Conservation (phyloP, 1,284 basidiomycete species). For the Malassezia equina region DNA sequence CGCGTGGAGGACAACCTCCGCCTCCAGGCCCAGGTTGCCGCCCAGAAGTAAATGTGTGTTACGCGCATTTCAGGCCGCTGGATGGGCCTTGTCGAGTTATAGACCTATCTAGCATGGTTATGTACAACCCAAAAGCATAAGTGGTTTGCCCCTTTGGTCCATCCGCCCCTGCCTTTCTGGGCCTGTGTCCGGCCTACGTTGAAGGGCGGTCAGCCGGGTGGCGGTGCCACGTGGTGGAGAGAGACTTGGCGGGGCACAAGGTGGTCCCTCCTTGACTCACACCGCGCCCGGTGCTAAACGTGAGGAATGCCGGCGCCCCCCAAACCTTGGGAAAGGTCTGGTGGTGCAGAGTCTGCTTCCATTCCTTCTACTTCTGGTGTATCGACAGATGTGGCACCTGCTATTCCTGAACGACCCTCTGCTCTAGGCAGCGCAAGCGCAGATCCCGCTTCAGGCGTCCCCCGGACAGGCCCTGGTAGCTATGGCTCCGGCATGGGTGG, state of each 20-base stretch:
- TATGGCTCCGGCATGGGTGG: background rate
- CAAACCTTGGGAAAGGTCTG: slow-evolving; percentile 45
- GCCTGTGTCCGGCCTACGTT: too few relatives aligned
- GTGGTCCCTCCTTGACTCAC: background rate
- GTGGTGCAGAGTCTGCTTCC: slow-evolving; percentile 21
- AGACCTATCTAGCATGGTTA: background rate
- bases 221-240: background rate
- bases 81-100: background rate
- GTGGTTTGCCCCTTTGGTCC: background rate
- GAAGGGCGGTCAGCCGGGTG: background rate
- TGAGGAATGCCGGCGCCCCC: slow-evolving; percentile 40
- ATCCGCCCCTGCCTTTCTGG: too few relatives aligned
- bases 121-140: slow-evolving; percentile 1
- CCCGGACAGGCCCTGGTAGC: background rate
- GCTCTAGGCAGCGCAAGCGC: slow-evolving; percentile 17
- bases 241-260: background rate
- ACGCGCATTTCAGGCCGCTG: background rate
- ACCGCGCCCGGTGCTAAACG: background rate
- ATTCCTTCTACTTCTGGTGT: slow-evolving; percentile 16
- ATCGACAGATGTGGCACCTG: slow-evolving; percentile 22
- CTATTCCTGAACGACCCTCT: slow-evolving; percentile 41
- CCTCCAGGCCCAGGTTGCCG: slow-evolving; percentile 42
- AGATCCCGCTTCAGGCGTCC: background rate
- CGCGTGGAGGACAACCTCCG: slow-evolving; percentile 42
- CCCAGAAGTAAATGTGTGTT: slow-evolving; percentile 35